These are phyloP conservation scores for Incumbomyces lentus DNA, from an alignment of 2,329 filamentous ascomycete species.

Conservation along the genomic window DNA sequence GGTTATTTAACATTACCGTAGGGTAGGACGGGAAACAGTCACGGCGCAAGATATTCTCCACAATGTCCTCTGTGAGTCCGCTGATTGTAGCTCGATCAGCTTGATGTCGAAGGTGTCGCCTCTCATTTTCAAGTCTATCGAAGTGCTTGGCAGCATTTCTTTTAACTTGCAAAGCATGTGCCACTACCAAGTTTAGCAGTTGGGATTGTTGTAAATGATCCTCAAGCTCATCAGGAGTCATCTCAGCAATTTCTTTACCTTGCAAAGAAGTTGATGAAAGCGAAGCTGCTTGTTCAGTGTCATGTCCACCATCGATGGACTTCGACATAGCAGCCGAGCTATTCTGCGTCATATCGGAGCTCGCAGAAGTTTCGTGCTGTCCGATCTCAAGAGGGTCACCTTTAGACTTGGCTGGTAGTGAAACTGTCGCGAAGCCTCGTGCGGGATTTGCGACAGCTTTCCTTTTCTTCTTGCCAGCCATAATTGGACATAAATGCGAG, in stretches of 20 bases:
- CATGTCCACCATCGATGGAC: neutral
- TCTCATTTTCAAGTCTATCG: slow-evolving; percentile 71
- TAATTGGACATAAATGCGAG: slow-evolving; percentile 25
- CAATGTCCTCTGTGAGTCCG: slow-evolving; percentile 71
- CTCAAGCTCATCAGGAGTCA: slow-evolving; percentile 83
- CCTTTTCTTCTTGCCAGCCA: slow-evolving; percentile 77
- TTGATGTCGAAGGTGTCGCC: slow-evolving; percentile 68
- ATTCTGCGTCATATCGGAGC: neutral
- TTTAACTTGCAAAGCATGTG: slow-evolving; percentile 65
- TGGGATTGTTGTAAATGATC: slow-evolving; percentile 82
- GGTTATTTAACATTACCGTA: neutral
- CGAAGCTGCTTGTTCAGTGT: neutral
- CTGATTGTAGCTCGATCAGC: slow-evolving; percentile 60
- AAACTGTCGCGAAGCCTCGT: slow-evolving; percentile 87
- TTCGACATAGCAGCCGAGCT: no score
- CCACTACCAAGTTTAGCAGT: slow-evolving; percentile 77
- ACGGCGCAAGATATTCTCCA: slow-evolving; percentile 62
- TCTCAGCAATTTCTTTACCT: slow-evolving; percentile 31
- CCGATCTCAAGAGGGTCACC: slow-evolving; percentile 24
- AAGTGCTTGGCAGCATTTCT: slow-evolving; percentile 70
- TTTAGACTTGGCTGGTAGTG: slow-evolving; percentile 74
- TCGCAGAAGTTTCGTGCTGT: neutral
- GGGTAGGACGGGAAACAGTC: slow-evolving; percentile 6
- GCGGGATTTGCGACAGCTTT: slow-evolving; percentile 80
- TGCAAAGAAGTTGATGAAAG: no score